Evolutionary conservation across 805 yeast genomes (phyloP).

Genomic region (Suhomyces faveliae): DNA sequence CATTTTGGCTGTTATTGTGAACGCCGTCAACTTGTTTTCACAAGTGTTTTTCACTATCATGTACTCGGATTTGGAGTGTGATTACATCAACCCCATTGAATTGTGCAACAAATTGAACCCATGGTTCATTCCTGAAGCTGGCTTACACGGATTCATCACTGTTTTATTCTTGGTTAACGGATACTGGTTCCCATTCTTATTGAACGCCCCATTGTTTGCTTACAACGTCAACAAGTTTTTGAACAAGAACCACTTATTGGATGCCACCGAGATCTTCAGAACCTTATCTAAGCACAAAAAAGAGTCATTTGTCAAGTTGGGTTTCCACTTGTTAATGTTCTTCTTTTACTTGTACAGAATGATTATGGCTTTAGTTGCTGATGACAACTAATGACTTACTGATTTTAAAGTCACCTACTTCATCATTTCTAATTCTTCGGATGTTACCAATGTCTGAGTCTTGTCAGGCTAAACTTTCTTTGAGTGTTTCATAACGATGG

Average conservation of each 20-base stretch:
- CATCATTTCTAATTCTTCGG: background rate
- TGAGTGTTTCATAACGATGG: background rate
- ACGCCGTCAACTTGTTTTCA: slow-evolving; percentile 82
- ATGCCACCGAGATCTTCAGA: slow-evolving; percentile 96
- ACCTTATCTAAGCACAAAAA: slow-evolving; percentile 90
- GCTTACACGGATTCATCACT: slow-evolving; percentile 70
- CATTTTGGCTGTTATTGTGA: slow-evolving; percentile 75
- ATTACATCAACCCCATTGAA: slow-evolving; percentile 96
- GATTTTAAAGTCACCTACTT: background rate
- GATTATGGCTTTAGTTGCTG: slow-evolving; percentile 88
- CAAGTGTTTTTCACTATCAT: slow-evolving; percentile 95
- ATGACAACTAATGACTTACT: slow-evolving; percentile 38
- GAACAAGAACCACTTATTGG: slow-evolving; percentile 80
- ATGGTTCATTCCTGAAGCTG: slow-evolving; percentile 88
- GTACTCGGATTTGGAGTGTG: slow-evolving; percentile 93
- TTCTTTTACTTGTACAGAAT: slow-evolving; percentile 94
- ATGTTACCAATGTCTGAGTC: background rate
- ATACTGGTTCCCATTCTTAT: slow-evolving; percentile 84
- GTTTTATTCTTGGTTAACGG: slow-evolving; percentile 77
- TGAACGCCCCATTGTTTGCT: slow-evolving; percentile 81
- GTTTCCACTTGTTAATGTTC: slow-evolving; percentile 87
- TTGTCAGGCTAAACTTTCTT: background rate
- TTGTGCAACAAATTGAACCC: slow-evolving; percentile 90
- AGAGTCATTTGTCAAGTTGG: slow-evolving; percentile 86
- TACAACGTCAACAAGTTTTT: slow-evolving; percentile 79